These are phyloP conservation scores for Calonectria crousiana DNA, from an alignment of 2,329 filamentous ascomycete genomes.

Conservation along the genomic window DNA sequence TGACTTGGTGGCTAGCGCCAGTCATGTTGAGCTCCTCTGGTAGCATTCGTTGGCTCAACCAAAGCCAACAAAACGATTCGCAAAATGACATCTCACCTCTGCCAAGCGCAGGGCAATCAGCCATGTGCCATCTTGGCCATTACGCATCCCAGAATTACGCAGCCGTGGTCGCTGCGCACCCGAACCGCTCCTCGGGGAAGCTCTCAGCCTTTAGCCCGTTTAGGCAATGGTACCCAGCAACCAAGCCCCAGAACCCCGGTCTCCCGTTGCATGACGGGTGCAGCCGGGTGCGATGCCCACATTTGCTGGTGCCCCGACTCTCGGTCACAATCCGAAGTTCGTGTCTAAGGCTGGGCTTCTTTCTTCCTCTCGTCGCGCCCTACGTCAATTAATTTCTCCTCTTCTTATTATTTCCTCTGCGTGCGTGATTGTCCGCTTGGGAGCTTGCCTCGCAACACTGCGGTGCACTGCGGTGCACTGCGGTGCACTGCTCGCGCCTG, in stretches of 20 bases:
- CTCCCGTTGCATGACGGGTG: conserved; percentile 34
- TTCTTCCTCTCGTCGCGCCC: conserved; percentile 25
- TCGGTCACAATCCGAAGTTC: conserved; percentile 45
- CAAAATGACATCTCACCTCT: not conserved
- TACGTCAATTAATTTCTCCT: conserved; percentile 23
- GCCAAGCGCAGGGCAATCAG: not conserved
- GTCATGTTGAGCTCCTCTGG: not conserved
- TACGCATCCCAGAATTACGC: not conserved
- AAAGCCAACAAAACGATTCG: not conserved
- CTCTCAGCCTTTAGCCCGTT: conserved; percentile 28
- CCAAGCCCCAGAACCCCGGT: conserved; percentile 20
- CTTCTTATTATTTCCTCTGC: conserved; percentile 31
- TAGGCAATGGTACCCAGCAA: conserved; percentile 18
- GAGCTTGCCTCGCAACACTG: not conserved
- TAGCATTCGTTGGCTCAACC: conserved; percentile 7
- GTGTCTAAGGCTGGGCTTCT: conserved; percentile 38
- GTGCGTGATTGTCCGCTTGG: not conserved
- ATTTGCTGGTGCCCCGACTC: conserved; percentile 36
- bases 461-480: not conserved
- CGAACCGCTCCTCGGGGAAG: conserved; percentile 28
- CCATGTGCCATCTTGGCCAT: not conserved
- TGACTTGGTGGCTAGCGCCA: not conserved
- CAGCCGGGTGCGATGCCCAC: conserved; percentile 30
- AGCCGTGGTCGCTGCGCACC: not conserved
- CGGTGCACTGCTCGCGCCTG: not conserved